phyloP scores from a whole-genome alignment of 208 protist species.

The Trypanosoma rangeli region DNA sequence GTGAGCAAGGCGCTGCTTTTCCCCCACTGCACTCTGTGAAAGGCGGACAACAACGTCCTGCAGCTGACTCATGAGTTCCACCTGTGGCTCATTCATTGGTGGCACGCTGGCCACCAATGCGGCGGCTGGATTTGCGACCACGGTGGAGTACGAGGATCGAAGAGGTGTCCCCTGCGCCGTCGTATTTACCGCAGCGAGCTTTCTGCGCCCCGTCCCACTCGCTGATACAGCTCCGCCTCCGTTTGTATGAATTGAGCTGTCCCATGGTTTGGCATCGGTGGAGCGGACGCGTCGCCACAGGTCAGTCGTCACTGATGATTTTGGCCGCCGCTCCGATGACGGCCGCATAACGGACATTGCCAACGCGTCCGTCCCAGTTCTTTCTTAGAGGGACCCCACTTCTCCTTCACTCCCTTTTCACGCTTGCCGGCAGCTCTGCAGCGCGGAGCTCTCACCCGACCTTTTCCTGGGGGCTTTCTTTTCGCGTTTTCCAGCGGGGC shows the following conservation, averaged over 20 bases:
- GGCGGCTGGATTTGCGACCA: not conserved
- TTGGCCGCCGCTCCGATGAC: constrained; percentile 16
- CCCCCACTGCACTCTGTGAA: constrained; percentile 35
- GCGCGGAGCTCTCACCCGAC: not conserved
- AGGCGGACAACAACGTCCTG: constrained; percentile 49
- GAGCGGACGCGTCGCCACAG: not conserved
- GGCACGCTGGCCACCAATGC: constrained; percentile 13
- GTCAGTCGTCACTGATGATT: constrained; percentile 10
- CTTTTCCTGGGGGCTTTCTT: not conserved
- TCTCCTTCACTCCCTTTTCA: not conserved
- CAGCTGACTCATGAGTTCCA: constrained; percentile 36
- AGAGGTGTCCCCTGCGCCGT: not conserved
- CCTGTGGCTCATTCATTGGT: constrained; percentile 18
- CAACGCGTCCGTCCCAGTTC: too few species aligned
- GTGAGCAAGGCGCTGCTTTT: constrained; percentile 35
- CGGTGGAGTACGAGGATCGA: not conserved
- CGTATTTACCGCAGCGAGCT: not conserved
- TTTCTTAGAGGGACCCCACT: too few species aligned
- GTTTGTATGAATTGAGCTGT: constrained; percentile 30
- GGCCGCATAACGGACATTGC: constrained; percentile 5
- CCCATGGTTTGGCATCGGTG: constrained; percentile 19
- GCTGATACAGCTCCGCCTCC: not conserved
- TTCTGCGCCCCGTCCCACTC: not conserved
- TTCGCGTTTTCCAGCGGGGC: not conserved
- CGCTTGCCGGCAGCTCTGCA: too few species aligned